Conservation (phyloP, 306 rosid species). For the Sophora flavescens region DNA sequence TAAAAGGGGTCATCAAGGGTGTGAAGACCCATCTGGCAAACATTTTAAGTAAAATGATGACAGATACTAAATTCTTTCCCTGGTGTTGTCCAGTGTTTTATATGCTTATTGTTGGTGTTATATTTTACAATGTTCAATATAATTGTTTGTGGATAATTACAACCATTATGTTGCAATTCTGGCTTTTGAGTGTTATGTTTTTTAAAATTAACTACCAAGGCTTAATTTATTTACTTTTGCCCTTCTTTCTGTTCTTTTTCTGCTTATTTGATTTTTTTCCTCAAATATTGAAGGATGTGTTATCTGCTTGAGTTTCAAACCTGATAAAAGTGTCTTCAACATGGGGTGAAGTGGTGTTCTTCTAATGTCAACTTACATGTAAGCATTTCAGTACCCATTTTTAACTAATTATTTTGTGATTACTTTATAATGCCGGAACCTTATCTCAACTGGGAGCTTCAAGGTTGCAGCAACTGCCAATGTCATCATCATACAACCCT, state of each 20-base stretch:
- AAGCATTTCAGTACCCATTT: slow-evolving; percentile 39
- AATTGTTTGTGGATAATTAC: background rate
- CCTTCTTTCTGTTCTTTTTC: background rate
- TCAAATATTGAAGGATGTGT: slow-evolving; percentile 45
- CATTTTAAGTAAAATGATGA: background rate
- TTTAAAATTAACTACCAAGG: slow-evolving; percentile 26
- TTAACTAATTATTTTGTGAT: background rate
- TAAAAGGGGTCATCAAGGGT: slow-evolving; percentile 46
- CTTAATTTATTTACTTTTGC: background rate
- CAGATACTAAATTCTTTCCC: background rate
- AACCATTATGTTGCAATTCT: slow-evolving; percentile 20
- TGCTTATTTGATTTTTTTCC: slow-evolving; percentile 29
- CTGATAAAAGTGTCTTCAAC: slow-evolving; percentile 40
- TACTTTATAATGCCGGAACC: background rate
- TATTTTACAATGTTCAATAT: background rate
- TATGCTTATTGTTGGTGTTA: slow-evolving; percentile 29
- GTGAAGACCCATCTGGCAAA: slow-evolving; percentile 43
- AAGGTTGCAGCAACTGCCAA: slow-evolving; percentile 13
- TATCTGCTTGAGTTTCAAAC: slow-evolving; percentile 43
- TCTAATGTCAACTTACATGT: slow-evolving; percentile 37
- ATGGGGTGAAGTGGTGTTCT: slow-evolving; percentile 56
- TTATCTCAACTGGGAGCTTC: slow-evolving; percentile 10
- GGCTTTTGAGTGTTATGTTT: slow-evolving; percentile 19
- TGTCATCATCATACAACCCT: slow-evolving; percentile 16
- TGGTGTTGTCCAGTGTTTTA: slow-evolving; percentile 22